phyloP scores from a whole-genome alignment of 164 flowering plant genomes.

The Macadamia tetraphylla region DNA sequence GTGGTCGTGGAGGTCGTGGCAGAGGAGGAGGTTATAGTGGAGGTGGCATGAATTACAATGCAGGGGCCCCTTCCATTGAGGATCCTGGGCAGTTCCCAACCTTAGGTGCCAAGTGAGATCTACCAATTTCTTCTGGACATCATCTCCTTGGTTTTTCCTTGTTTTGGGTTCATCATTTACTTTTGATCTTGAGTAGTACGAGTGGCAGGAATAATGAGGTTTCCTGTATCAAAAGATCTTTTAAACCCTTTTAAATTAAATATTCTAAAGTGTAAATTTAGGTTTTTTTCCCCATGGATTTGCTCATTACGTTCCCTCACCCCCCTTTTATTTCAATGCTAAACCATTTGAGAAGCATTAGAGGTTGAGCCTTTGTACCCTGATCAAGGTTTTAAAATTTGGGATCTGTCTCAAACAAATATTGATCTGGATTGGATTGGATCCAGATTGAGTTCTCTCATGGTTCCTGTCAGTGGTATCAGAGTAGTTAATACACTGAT shows the following conservation, averaged over 20 bases:
- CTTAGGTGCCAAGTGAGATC: conserved; percentile 29
- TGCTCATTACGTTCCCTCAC: no score
- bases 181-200: conserved; percentile 14
- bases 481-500: no score
- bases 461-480: no score
- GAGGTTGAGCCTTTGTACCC: no score
- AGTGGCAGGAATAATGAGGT: conserved; percentile 26
- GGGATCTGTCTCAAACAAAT: no score
- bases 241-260: conserved; percentile 15
- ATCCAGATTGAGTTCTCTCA: no score
- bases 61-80: conserved; percentile 40
- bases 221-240: conserved; percentile 23
- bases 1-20: conserved; percentile 24
- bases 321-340: no score
- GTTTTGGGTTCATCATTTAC: conserved; percentile 9
- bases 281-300: conserved; percentile 2
- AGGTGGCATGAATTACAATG: conserved; percentile 14
- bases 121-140: background rate
- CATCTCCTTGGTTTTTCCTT: conserved; percentile 1
- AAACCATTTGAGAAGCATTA: no score
- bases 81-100: conserved; percentile 49
- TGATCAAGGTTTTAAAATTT: no score
- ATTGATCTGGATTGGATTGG: no score
- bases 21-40: conserved; percentile 28
- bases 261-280: conserved; percentile 28